A percentile compares a stretch with the other conserved stretches of the same genome.
Conservation (phyloP, 2,329 filamentous ascomycete species). For the Colletotrichum echinochloae region DNA sequence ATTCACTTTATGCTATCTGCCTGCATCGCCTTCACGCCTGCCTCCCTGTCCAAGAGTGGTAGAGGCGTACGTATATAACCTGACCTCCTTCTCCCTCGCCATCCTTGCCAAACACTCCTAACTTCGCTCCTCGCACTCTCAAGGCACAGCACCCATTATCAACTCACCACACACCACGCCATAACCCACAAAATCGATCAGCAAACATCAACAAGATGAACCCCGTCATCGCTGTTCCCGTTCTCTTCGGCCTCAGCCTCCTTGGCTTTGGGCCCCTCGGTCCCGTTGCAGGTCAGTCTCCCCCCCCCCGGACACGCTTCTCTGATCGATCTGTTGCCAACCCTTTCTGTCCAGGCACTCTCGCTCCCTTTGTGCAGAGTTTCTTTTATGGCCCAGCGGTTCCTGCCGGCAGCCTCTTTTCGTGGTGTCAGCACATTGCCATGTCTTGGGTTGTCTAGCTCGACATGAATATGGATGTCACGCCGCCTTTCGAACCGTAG, state of each 20-base stretch:
- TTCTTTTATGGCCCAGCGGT: not conserved
- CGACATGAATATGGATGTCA: too few species aligned
- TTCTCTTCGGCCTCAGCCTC: not conserved
- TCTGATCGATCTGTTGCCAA: not conserved
- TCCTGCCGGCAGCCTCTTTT: not conserved
- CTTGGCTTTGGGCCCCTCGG: not conserved
- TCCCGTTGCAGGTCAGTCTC: not conserved
- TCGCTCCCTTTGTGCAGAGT: not conserved
- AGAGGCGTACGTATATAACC: not conserved
- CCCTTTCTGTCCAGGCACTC: not conserved
- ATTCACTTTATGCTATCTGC: accelerated
- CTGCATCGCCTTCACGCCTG: too few species aligned
- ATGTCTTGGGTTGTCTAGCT: not conserved
- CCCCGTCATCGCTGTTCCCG: not conserved
- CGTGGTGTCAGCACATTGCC: not conserved
- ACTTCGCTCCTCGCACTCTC: not conserved
- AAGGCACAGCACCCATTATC: not conserved
- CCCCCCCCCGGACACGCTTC: not conserved
- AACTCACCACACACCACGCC: not conserved
- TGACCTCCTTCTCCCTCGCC: not conserved
- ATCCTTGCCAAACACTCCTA: not conserved
- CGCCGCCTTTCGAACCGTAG: not conserved
- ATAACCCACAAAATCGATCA: not conserved
- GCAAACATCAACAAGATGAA: not conserved
- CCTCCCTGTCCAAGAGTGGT: not conserved